phyloP scores from a whole-genome alignment of 1,284 basidiomycete species.

The Heterobasidion annosum region DNA sequence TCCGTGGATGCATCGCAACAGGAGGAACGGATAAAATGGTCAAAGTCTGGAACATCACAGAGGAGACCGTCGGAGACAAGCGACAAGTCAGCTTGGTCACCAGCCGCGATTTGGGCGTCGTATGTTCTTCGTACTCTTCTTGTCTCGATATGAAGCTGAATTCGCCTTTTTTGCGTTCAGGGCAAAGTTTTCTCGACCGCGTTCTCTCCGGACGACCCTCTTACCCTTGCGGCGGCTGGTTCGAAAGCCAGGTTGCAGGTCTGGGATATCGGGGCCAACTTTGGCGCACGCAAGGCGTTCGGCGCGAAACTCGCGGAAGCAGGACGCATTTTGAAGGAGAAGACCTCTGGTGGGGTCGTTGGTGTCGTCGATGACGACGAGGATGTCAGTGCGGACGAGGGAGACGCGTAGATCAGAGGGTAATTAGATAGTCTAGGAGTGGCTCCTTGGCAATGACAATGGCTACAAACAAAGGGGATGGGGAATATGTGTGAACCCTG shows the following conservation, averaged over 20 bases:
- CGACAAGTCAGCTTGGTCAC: slow-evolving; percentile 83
- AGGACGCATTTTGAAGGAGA: slow-evolving; percentile 60
- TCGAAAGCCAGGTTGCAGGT: slow-evolving; percentile 90
- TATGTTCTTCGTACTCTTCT: slow-evolving; percentile 31
- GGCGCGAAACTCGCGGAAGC: slow-evolving; percentile 62
- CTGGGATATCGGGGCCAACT: slow-evolving; percentile 85
- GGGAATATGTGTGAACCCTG: background rate
- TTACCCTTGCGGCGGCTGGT: slow-evolving; percentile 91
- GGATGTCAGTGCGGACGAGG: slow-evolving; percentile 45
- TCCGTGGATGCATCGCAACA: slow-evolving; percentile 87
- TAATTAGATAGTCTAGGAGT: background rate
- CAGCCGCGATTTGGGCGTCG: slow-evolving; percentile 87
- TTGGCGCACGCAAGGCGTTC: slow-evolving; percentile 74
- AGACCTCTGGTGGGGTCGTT: slow-evolving; percentile 58
- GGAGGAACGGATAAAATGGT: slow-evolving; percentile 92
- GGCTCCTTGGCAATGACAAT: background rate
- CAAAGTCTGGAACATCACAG: slow-evolving; percentile 89
- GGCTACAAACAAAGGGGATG: background rate
- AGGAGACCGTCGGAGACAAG: slow-evolving; percentile 49
- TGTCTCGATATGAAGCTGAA: background rate
- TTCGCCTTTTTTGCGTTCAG: slow-evolving; percentile 26
- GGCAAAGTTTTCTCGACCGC: slow-evolving; percentile 91
- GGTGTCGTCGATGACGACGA: slow-evolving; percentile 65
- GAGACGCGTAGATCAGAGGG: slow-evolving; percentile 12
- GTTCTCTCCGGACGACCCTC: slow-evolving; percentile 91